phyloP scores from a whole-genome alignment of 106 monocot species.

The Acorus gramineus region DNA sequence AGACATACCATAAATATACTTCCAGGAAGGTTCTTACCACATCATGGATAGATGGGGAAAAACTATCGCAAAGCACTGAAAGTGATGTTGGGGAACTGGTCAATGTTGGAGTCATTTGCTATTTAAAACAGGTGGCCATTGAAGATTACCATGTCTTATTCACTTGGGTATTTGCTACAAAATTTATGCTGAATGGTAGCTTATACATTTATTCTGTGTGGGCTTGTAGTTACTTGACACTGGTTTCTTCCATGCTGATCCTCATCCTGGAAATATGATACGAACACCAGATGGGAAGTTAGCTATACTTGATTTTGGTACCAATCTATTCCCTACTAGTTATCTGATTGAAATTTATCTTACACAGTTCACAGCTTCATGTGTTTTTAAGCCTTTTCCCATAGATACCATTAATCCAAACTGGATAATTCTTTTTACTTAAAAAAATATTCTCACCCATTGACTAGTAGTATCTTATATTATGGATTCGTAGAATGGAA shows the following conservation, averaged over 20 bases:
- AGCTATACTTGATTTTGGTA: slow-evolving; percentile 98
- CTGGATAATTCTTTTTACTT: too few species aligned
- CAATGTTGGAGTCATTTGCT: slow-evolving; percentile 98
- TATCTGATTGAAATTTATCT: background rate
- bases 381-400: too few species aligned
- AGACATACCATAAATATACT: slow-evolving; percentile 82
- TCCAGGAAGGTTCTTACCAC: slow-evolving; percentile 97
- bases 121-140: slow-evolving; percentile 78
- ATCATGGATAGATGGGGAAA: slow-evolving; percentile 91
- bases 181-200: slow-evolving; percentile 1
- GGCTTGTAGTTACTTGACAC: slow-evolving; percentile 82
- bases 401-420: too few species aligned
- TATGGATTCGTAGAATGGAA: too few species aligned
- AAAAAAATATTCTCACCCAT: too few species aligned
- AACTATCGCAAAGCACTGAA: slow-evolving; percentile 94
- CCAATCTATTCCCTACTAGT: slow-evolving; percentile 4
- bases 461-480: too few species aligned
- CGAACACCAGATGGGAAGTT: slow-evolving; percentile 98
- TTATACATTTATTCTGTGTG: slow-evolving; percentile 4
- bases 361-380: too few species aligned
- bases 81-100: slow-evolving; percentile 92
- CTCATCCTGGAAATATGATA: slow-evolving; percentile 99
- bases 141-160: too few species aligned
- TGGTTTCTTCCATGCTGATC: slow-evolving; percentile 99
- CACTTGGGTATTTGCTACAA: too few species aligned